Percentiles rank a stretch among this genome's conserved stretches.
These are phyloP conservation scores for Arachis monticola DNA, from an alignment of 331 rosid species.

Conservation along the genomic window DNA sequence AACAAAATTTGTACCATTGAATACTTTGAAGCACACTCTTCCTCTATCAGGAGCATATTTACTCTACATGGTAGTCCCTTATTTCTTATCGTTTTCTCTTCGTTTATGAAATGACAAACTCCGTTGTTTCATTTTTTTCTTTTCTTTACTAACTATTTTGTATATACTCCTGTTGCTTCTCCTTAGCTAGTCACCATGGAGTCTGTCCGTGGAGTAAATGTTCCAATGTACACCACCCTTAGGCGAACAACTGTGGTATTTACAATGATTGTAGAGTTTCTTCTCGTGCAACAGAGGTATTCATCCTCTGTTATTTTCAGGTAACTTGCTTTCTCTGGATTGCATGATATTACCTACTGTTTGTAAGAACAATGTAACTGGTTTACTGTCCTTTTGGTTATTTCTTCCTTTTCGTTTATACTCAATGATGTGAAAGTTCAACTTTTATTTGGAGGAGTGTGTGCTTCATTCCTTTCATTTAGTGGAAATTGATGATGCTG, in stretches of 20 bases:
- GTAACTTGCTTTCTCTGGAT: constrained; percentile 49
- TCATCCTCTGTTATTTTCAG: constrained; percentile 75
- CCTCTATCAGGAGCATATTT: constrained; percentile 92
- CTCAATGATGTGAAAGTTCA: too few relatives aligned
- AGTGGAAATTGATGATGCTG: too few relatives aligned
- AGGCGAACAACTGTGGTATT: constrained; percentile 96
- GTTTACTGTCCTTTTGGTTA: constrained; percentile 12
- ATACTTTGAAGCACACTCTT: constrained; percentile 76
- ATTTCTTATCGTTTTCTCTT: constrained; percentile 1
- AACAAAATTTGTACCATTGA: constrained; percentile 63
- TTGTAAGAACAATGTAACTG: constrained; percentile 13
- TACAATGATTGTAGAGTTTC: constrained; percentile 80
- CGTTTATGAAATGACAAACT: background rate
- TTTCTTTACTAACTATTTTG: constrained; percentile 31
- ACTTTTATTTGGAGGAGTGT: too few relatives aligned
- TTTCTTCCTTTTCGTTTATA: too few relatives aligned
- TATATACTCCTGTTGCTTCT: constrained; percentile 48
- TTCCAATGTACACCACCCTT: constrained; percentile 97
- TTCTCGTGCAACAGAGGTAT: constrained; percentile 82
- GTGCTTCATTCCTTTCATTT: too few relatives aligned
- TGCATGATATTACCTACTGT: constrained; percentile 13
- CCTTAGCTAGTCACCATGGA: constrained; percentile 93
- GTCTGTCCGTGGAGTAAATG: constrained; percentile 98
- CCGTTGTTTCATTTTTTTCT: constrained; percentile 11
- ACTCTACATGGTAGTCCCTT: constrained; percentile 81